Evolutionary conservation across 164 flowering plant genomes (phyloP), one percentile per base, ranked within the genome.

Genomic region (Malania oleifera): DNA sequence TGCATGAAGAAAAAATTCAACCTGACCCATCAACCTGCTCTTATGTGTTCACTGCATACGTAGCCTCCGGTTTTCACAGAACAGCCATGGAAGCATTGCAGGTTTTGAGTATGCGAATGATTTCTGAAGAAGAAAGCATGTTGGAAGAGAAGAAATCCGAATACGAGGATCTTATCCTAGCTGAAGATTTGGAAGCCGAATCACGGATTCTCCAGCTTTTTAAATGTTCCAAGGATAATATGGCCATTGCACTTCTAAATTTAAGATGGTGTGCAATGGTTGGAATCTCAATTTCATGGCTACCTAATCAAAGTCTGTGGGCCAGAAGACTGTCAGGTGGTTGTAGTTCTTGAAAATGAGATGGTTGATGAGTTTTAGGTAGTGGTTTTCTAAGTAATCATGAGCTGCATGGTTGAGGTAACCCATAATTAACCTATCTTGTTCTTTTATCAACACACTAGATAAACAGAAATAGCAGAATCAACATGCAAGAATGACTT

Each of bases 1-100:
- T 93, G 97, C 85, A 77, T 59, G 79, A 53, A 69, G 68, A 75
- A 39, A 80, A 77, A 52, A 59, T 90, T 63, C 73, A 67, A 61
- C 99, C 99, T 14, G 92, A 90, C 67, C 75, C 95, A 28, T 60
- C 83, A 41, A 90, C 97, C 40, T 90, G 96, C 69, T 13, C 35
- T 23, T 66, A 60, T 57, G 88, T 82, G n/a, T 86, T 82, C 71
- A 54, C 73, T 61, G 79, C 92, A 43, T 90, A 90, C 66, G 77
- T 78, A 2, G 52, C 73, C 18, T 17, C 43, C 15, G 83, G 77
- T 19, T 75, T 69, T 57, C 40, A 57, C 48, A 77, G 51, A 70
- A 83, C 87, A 11, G 95, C 91, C 24, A 50, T 86, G 63, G 99
- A 90, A 75, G 91, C 95, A 60, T 70, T 93, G 77, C 87, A 82